These are phyloP conservation scores for Delitschia confertaspora DNA, from an alignment of 495 filamentous ascomycete genomes.

Conservation along the genomic window DNA sequence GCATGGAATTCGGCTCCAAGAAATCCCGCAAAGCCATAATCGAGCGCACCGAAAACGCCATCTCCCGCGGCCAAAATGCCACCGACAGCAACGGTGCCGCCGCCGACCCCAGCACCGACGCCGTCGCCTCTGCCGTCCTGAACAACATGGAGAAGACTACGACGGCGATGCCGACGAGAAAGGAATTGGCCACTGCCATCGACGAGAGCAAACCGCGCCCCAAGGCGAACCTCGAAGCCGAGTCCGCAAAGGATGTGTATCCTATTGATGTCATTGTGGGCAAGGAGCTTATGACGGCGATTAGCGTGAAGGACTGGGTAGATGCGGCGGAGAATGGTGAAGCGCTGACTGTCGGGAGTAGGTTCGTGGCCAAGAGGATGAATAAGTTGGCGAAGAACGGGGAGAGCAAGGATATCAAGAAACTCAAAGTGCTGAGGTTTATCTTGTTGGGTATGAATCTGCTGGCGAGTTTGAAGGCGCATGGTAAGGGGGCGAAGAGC, in stretches of 20 bases:
- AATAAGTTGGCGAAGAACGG: slow-evolving; percentile 46
- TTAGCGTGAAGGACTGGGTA: slow-evolving; percentile 68
- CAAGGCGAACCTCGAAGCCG: slow-evolving; percentile 59
- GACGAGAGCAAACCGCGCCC: slow-evolving; percentile 72
- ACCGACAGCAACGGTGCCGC: slow-evolving; percentile 1
- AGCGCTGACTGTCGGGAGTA: slow-evolving; percentile 43
- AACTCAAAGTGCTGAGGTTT: slow-evolving; percentile 58
- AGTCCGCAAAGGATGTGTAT: slow-evolving; percentile 75
- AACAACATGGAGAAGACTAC: slow-evolving; percentile 43
- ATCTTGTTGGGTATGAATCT: slow-evolving; percentile 59
- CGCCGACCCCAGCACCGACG: slow-evolving; percentile 10
- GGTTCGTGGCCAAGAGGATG: slow-evolving; percentile 59
- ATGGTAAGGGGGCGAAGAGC: slow-evolving; percentile 29
- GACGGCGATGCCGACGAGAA: slow-evolving; percentile 47
- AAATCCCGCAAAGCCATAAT: slow-evolving; percentile 81
- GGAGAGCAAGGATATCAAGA: slow-evolving; percentile 47
- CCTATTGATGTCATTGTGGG: slow-evolving; percentile 58
- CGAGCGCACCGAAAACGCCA: slow-evolving; percentile 69
- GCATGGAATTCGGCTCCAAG: slow-evolving; percentile 86
- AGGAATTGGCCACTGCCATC: slow-evolving; percentile 55
- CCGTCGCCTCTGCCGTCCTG: slow-evolving; percentile 28
- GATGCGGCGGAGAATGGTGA: slow-evolving; percentile 51
- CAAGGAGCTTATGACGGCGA: slow-evolving; percentile 47
- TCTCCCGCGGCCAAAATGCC: slow-evolving; percentile 34
- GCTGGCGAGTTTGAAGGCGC: slow-evolving; percentile 39